phyloP scores from a whole-genome alignment of 345 rosid genomes.

The Sapria himalayana region DNA sequence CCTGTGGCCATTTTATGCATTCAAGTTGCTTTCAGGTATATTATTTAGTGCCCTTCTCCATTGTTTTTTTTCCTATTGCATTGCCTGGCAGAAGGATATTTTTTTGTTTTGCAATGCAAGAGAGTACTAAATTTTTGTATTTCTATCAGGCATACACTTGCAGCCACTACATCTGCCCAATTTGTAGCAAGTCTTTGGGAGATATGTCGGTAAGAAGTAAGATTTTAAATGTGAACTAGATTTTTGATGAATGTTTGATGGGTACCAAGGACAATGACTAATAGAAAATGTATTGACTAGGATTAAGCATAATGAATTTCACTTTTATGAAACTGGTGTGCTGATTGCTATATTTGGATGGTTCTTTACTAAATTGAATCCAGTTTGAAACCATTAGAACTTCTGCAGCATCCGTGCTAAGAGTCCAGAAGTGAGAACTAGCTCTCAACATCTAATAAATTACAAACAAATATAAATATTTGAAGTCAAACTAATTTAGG shows the following conservation, averaged over 20 bases:
- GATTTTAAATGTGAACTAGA: neutral
- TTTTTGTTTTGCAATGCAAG: neutral
- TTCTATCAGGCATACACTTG: conserved; percentile 32
- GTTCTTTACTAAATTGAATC: too few relatives aligned
- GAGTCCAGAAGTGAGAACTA: too few relatives aligned
- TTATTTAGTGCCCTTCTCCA: conserved; percentile 2
- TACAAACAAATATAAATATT: too few relatives aligned
- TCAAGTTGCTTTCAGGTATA: conserved; percentile 43
- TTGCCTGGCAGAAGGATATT: neutral
- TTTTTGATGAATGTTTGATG: neutral
- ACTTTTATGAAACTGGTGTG: too few relatives aligned
- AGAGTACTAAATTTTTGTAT: conserved; percentile 1
- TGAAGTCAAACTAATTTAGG: too few relatives aligned
- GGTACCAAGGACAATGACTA: too few relatives aligned
- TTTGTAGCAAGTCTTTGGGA: conserved; percentile 47
- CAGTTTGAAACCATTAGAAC: too few relatives aligned
- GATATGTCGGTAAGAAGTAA: conserved; percentile 36
- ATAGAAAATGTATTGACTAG: too few relatives aligned
- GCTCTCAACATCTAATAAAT: too few relatives aligned
- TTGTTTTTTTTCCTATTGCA: neutral
- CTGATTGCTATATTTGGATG: too few relatives aligned
- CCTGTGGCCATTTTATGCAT: conserved; percentile 52
- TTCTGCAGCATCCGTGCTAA: too few relatives aligned
- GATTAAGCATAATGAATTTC: too few relatives aligned
- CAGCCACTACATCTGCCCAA: conserved; percentile 44